Conservation (phyloP, 495 filamentous ascomycete genomes). For the Wilcoxina mikolae region DNA sequence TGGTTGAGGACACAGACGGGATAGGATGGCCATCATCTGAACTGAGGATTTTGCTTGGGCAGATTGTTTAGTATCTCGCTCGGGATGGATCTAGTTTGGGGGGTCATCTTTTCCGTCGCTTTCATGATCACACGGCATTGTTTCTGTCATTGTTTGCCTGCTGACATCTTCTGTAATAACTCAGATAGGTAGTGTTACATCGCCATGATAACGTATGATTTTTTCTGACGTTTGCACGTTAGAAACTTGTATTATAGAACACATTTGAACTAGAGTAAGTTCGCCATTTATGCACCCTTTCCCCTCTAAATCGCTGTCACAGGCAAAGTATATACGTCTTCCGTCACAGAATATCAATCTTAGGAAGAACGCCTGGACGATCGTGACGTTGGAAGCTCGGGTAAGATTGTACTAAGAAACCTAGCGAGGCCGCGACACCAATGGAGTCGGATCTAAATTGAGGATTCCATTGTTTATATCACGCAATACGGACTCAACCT, state of each 20-base stretch:
- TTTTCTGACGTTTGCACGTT: too few species aligned
- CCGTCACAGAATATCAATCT: conserved; percentile 1
- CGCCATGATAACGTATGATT: neutral
- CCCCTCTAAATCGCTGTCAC: neutral
- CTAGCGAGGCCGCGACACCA: too few species aligned
- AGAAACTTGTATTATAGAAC: too few species aligned
- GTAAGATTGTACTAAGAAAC: neutral
- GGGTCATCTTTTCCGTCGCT: neutral
- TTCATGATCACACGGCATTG: neutral
- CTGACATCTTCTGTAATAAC: neutral
- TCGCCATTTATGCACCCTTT: too few species aligned
- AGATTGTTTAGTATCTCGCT: too few species aligned
- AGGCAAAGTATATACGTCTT: neutral
- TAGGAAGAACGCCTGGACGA: too few species aligned
- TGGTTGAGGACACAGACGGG: too few species aligned
- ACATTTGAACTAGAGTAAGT: too few species aligned
- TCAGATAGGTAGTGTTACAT: neutral
- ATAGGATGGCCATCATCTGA: too few species aligned
- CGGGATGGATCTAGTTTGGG: too few species aligned
- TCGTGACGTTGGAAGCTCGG: neutral
- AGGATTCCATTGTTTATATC: neutral
- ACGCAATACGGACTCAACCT: too few species aligned
- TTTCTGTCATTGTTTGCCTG: neutral
- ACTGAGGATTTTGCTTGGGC: too few species aligned
- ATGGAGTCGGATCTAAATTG: neutral